Conservation (phyloP, 257 asterid species). For the Nicotiana sylvestris region DNA sequence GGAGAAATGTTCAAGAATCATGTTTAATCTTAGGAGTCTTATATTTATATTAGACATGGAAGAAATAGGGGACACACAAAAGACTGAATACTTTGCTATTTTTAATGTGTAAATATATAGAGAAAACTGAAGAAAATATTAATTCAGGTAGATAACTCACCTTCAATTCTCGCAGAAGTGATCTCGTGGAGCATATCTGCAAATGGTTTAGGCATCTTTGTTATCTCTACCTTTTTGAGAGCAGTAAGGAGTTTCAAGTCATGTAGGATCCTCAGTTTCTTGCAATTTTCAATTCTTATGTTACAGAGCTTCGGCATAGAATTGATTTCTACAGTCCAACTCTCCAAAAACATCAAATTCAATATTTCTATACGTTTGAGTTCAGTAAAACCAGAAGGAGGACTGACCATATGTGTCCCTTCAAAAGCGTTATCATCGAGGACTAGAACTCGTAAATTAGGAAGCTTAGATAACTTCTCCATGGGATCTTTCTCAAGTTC, state of each 20-base stretch:
- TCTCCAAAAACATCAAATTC: background rate
- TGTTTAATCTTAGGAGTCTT: background rate
- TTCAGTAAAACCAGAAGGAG: background rate
- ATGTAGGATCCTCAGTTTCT: background rate
- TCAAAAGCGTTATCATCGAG: background rate
- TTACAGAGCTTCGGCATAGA: constrained; percentile 18
- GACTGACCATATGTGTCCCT: constrained; percentile 14
- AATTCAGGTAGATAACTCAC: background rate
- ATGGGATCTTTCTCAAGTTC: background rate
- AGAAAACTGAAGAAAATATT: background rate
- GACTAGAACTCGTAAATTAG: background rate
- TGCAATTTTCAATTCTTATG: background rate
- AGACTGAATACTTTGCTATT: background rate
- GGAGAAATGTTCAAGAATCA: background rate
- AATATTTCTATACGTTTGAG: background rate
- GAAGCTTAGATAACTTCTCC: constrained; percentile 15
- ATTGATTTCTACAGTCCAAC: constrained; percentile 17
- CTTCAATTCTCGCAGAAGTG: background rate
- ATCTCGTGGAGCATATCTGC: background rate
- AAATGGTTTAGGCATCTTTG: background rate
- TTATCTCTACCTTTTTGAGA: background rate
- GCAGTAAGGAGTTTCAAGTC: background rate
- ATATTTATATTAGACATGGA: background rate
- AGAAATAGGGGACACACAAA: background rate
- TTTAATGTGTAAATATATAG: too few relatives aligned